Conservation (phyloP, 352 stramenopile genomes). For the Phytopythium delawarense region DNA sequence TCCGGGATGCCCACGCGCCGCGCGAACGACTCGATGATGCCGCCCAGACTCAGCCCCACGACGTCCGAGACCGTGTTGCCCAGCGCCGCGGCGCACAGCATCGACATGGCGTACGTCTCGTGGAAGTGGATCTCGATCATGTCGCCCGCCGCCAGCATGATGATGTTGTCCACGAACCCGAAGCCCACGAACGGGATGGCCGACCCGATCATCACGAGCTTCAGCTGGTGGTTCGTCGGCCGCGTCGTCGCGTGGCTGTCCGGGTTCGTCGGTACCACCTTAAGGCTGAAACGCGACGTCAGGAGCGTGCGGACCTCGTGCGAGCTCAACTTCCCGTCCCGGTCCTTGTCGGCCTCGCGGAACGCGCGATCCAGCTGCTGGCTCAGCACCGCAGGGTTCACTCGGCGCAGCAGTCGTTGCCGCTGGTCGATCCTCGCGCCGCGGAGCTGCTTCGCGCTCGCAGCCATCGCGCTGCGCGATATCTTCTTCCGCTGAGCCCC, state of each 20-base stretch:
- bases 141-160: slow-evolving; percentile 89
- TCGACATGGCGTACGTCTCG: slow-evolving; percentile 93
- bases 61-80: slow-evolving; percentile 95
- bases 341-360: slow-evolving; percentile 62
- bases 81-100: slow-evolving; percentile 92
- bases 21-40: slow-evolving; percentile 85
- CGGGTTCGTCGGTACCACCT: slow-evolving; percentile 29
- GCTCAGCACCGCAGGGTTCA: slow-evolving; percentile 14
- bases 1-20: slow-evolving; percentile 62
- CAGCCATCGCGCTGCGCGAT: background rate
- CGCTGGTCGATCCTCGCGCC: slow-evolving; percentile 7
- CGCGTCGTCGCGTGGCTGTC: slow-evolving; percentile 31
- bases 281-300: slow-evolving; percentile 61
- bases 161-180: slow-evolving; percentile 84
- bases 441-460: slow-evolving; percentile 4
- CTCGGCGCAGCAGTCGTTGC: slow-evolving; percentile 2
- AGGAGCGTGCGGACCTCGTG: slow-evolving; percentile 67
- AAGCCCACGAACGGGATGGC: slow-evolving; percentile 84
- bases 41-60: slow-evolving; percentile 90
- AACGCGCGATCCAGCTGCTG: slow-evolving; percentile 71
- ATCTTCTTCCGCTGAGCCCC: slow-evolving; percentile 1
- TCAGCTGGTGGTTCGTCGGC: slow-evolving; percentile 60
- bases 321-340: slow-evolving; percentile 55
- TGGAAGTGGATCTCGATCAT: slow-evolving; percentile 94
- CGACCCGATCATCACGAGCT: slow-evolving; percentile 73